phyloP scores from a whole-genome alignment of 306 rosid genomes.

The Castanea crenata region DNA sequence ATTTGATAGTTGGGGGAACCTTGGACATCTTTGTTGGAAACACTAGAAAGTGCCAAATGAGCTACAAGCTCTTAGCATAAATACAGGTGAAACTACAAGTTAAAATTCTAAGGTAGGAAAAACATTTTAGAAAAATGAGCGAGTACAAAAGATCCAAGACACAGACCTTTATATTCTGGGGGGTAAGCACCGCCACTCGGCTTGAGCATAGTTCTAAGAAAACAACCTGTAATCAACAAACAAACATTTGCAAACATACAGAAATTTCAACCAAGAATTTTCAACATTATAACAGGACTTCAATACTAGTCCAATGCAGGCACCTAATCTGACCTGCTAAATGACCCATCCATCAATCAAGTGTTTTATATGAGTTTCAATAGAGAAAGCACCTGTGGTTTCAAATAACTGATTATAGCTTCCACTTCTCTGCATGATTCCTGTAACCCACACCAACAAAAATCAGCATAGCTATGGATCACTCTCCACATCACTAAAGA shows the following conservation, averaged over 20 bases:
- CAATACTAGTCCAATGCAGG: constrained; percentile 23
- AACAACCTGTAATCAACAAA: constrained; percentile 65
- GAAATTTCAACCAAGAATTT: not conserved
- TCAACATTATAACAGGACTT: not conserved
- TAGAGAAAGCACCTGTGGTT: constrained; percentile 72
- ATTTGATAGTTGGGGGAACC: no score
- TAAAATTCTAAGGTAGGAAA: not conserved
- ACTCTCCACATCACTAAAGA: not conserved
- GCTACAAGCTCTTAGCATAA: no score
- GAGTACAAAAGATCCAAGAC: constrained; percentile 15
- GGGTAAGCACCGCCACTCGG: constrained; percentile 69
- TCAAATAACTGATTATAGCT: constrained; percentile 64
- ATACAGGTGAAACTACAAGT: not conserved
- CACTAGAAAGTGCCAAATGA: no score
- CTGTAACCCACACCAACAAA: constrained; percentile 38
- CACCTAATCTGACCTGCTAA: constrained; percentile 28
- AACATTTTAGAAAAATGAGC: not conserved
- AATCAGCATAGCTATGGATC: constrained; percentile 18
- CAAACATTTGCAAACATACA: constrained; percentile 11
- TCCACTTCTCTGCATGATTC: constrained; percentile 87
- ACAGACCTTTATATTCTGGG: constrained; percentile 77
- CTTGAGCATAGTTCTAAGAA: constrained; percentile 88
- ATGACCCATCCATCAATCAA: constrained; percentile 21
- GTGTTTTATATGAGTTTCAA: constrained; percentile 19
- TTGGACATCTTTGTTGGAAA: no score